Base-by-base conservation (phyloP, 2,329 filamentous ascomycete species). In the Xylaria sp. region DNA sequence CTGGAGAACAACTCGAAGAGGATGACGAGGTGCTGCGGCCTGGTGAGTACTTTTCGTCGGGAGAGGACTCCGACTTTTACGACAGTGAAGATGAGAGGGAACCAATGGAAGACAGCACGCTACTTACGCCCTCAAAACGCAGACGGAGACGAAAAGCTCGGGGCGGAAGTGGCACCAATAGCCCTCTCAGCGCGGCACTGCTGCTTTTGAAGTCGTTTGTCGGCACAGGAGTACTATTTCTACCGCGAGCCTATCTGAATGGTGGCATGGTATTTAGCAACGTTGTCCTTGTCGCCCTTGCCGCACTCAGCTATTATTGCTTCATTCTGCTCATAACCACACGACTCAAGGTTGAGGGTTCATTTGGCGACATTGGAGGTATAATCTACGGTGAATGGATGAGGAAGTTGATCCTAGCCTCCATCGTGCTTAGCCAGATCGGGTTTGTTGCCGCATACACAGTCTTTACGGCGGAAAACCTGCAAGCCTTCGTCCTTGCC, bases 211-310 rank as follows among this genome's bases (percentile, higher is more conserved):
- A 99, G 83, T 98, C 95, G 0, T 99, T 99, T 78, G 96, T 99
- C 56, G 96, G 97, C 21, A 99, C 96, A 0, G 95, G 95, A 64
- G 95, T 98, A 8, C 85, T 98, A 17, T 98, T 98, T 82, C 83
- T 98, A 39, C 95, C 95, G 0, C 90, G 94, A 56, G 95, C 96
- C 4, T 99, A 96, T 78, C 87, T 98, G 71, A 99, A 97, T 76
- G 96, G 96, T 62, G 96, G 96, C 67, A 98, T 99, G 94, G 83
- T 97, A 17, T 99, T 99, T 81, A 97, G 94, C 75, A 97, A 97
- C 77, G 72, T 97, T 60, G 92, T 99, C 17, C 87, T 99, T n/a
- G 84, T 99, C 24, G 87, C 86, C 47, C 93, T 99, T 17, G 94
- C 96, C 6, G 84, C 88, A 1, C 84, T 99, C 67, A 98, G 94